phyloP scores from a whole-genome alignment of 495 filamentous ascomycete genomes.

The Talaromyces ruber region DNA sequence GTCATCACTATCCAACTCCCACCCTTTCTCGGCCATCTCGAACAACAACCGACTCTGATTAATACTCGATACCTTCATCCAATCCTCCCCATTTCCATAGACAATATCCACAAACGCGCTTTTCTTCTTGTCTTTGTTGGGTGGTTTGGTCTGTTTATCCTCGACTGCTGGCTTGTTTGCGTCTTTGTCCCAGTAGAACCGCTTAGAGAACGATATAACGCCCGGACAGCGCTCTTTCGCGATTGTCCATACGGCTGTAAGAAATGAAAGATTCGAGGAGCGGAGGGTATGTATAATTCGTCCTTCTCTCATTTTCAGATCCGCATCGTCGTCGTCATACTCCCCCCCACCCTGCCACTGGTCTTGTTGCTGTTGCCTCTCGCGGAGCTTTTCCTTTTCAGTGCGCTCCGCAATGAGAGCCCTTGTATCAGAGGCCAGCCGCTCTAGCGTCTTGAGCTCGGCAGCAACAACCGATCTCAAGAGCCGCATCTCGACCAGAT shows the following conservation, averaged over 20 bases:
- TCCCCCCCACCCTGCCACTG: conserved; percentile 11
- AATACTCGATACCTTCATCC: conserved; percentile 56
- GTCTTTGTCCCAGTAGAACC: conserved; percentile 44
- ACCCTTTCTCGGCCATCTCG: conserved; percentile 57
- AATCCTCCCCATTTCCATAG: conserved; percentile 45
- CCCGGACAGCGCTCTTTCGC: conserved; percentile 36
- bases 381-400: conserved; percentile 4
- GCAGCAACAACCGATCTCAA: conserved; percentile 39
- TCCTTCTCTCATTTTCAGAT: conserved; percentile 3
- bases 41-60: conserved; percentile 48
- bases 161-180: conserved; percentile 20
- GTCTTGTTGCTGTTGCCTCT: not conserved
- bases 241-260: conserved; percentile 45
- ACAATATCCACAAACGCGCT: conserved; percentile 41
- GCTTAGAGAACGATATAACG: conserved; percentile 42
- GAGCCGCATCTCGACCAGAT: conserved; percentile 40
- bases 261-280: conserved; percentile 51
- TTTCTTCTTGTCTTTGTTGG: conserved; percentile 30
- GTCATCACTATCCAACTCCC: conserved; percentile 40
- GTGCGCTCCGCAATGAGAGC: conserved; percentile 1
- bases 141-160: conserved; percentile 8
- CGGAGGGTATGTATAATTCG: conserved; percentile 37
- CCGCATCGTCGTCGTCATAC: not conserved
- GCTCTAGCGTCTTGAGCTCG: conserved; percentile 42
- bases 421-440: conserved; percentile 24